Conservation (phyloP, 306 rosid species). For the Argentina anserina region DNA sequence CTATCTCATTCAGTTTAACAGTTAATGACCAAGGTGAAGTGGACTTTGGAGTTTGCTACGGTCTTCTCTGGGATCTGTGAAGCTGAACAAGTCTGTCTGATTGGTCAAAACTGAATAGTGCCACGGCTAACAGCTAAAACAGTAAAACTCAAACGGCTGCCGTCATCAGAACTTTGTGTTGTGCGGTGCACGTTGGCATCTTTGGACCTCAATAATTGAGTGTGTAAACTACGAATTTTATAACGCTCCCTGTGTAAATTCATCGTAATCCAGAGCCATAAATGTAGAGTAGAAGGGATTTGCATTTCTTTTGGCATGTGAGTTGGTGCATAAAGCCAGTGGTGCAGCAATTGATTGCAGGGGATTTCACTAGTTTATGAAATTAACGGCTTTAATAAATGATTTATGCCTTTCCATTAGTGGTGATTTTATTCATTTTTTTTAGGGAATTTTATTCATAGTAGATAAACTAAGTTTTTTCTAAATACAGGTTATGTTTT, state of each 20-base stretch:
- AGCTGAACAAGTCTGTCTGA: neutral
- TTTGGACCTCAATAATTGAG: slow-evolving; percentile 15
- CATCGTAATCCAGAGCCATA: slow-evolving; percentile 1
- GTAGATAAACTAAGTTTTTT: too few species aligned
- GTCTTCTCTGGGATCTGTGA: slow-evolving; percentile 25
- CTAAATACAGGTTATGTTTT: too few species aligned
- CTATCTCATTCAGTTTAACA: slow-evolving; percentile 2
- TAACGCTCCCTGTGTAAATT: neutral
- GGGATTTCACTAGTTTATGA: neutral
- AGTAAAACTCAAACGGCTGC: slow-evolving; percentile 4
- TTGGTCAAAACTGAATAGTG: neutral
- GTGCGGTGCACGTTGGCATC: slow-evolving; percentile 26
- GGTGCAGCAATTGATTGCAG: slow-evolving; percentile 1
- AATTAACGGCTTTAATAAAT: neutral
- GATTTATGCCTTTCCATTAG: neutral
- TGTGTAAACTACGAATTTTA: neutral
- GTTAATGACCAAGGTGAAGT: slow-evolving; percentile 1
- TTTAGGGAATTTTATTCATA: too few species aligned
- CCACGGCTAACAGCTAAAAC: neutral
- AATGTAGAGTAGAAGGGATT: neutral
- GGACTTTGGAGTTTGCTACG: slow-evolving; percentile 2
- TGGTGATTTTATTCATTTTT: neutral
- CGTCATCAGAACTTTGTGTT: slow-evolving; percentile 4
- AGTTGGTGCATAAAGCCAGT: neutral
- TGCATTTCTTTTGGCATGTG: slow-evolving; percentile 7